Base-by-base conservation (phyloP, 116 monocot genomes). In the Dioscorea cayenensis region DNA sequence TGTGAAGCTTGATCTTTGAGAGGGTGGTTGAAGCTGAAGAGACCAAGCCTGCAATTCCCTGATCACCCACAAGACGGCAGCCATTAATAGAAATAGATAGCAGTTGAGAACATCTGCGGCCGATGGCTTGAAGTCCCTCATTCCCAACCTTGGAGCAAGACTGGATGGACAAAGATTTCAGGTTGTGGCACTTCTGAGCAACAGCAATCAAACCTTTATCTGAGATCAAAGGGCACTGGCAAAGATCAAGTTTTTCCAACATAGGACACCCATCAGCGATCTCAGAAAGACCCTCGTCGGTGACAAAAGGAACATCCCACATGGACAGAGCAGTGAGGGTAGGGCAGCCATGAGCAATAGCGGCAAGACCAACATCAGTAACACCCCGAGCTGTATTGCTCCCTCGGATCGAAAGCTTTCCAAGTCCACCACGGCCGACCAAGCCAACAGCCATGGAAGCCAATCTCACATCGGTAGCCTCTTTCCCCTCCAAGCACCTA, bases 191-290 rank as follows among this genome's bases (percentile, higher is more conserved):
- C 36, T 80, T 87, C 37, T 77, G 25, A 1, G 95, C 92, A 66
- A 92, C 73, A 5, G 78, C 87, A 18, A 75, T 71, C 61, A 95
- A 70, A 32, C 92, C 85, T 76, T 85, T 83, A 74, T 89, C 87
- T 1, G 95, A 64, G 60, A 95, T 76, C 22, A 73, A 66, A 6
- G 92, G 89, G 76, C 95, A 95, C 19, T 64, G 50, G 61, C 37
- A 68, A 20, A 95, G 77, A 8, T 89, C 87, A 2, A 95, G 79
- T 69, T 81, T 87, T 77, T 95, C 92, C 48, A 95, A 66, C 60
- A 79, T 36, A 14, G 86, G 89, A 59, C 95, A 95, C 6, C 82
- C 84, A 62, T 73, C 43, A 5, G 91, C 91, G 27, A 91, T 83
- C 73, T 84, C 89, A 0, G 69, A 37, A 14, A 95, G 71, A 3